A percentile compares a stretch with the other conserved stretches of the same genome.
Conservation (phyloP, 176 grass and related monocot genomes). For the Oryza nivara region DNA sequence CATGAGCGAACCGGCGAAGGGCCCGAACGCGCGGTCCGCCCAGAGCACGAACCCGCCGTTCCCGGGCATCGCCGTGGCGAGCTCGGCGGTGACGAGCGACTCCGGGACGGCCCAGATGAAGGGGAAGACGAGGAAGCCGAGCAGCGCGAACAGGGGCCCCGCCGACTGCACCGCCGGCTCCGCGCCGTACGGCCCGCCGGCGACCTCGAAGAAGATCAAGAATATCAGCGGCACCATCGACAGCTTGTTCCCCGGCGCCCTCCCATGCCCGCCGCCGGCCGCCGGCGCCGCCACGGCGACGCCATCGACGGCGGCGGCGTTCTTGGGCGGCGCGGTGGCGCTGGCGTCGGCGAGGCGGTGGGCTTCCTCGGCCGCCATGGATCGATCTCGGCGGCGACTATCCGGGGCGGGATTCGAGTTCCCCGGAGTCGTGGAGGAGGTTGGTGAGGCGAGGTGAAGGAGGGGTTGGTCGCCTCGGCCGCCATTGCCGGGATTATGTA, state of each 20-base stretch:
- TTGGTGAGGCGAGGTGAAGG: background rate
- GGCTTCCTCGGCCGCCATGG: background rate
- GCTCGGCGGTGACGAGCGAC: constrained; percentile 74
- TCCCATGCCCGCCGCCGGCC: background rate
- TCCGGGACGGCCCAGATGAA: constrained; percentile 85
- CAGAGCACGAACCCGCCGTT: constrained; percentile 83
- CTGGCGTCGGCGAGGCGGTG: constrained; percentile 29
- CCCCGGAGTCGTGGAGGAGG: background rate
- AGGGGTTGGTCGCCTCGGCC: background rate
- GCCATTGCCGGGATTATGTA: background rate
- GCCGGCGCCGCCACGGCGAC: background rate
- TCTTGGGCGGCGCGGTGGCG: background rate
- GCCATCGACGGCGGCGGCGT: constrained; percentile 13
- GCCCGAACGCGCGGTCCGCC: constrained; percentile 73
- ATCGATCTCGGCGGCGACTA: too few species aligned
- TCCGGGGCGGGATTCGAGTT: too few species aligned
- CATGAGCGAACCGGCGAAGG: constrained; percentile 64
- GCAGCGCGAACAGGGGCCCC: constrained; percentile 55
- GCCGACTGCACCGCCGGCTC: constrained; percentile 69
- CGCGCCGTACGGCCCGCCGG: constrained; percentile 74
- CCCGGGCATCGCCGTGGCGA: constrained; percentile 70
- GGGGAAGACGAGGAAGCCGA: constrained; percentile 76
- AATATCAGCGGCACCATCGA: constrained; percentile 69
- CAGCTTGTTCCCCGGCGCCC: constrained; percentile 51
- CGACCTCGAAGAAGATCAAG: constrained; percentile 81